Evolutionary conservation across 495 filamentous ascomycete genomes (phyloP).

Genomic region (Pyrenula aspistea): DNA sequence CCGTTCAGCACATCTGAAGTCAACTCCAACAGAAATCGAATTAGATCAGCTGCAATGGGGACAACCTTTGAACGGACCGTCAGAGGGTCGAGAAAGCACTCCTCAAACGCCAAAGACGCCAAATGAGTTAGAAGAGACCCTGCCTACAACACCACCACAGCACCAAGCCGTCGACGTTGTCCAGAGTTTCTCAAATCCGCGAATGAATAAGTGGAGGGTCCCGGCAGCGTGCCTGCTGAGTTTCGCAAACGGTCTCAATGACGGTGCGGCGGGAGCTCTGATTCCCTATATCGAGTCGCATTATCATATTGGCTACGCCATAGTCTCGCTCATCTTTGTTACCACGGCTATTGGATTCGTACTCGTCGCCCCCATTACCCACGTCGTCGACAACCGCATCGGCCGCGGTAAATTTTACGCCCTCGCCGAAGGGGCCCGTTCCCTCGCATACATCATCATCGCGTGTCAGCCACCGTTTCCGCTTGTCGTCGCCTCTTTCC

Average conservation of each 20-base stretch:
- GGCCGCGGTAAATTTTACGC: constrained; percentile 53
- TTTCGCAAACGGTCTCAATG: constrained; percentile 46
- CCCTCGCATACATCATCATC: constrained; percentile 47
- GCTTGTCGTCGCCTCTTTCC: constrained; percentile 49
- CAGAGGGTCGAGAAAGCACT: constrained; percentile 2
- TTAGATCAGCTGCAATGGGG: constrained; percentile 21
- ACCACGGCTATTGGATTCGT: constrained; percentile 70
- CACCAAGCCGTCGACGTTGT: constrained; percentile 25
- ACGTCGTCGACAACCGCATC: constrained; percentile 35
- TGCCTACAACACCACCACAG: constrained; percentile 26
- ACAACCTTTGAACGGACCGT: constrained; percentile 12
- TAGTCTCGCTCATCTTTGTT: constrained; percentile 72
- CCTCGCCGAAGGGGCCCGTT: constrained; percentile 32
- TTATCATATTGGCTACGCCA: constrained; percentile 59
- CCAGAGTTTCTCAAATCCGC: constrained; percentile 38
- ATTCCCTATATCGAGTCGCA: constrained; percentile 64
- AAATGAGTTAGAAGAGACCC: constrained; percentile 42
- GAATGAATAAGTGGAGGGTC: constrained; percentile 28
- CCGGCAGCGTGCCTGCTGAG: constrained; percentile 27
- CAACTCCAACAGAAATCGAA: constrained; percentile 7
- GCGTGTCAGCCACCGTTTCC: constrained; percentile 57
- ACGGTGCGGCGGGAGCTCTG: constrained; percentile 57
- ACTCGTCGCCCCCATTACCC: constrained; percentile 51
- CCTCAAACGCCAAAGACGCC: constrained; percentile 24
- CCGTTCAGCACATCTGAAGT: not conserved